Base-by-base conservation (phyloP, 768 basidiomycete species). In the Zangia roseola region DNA sequence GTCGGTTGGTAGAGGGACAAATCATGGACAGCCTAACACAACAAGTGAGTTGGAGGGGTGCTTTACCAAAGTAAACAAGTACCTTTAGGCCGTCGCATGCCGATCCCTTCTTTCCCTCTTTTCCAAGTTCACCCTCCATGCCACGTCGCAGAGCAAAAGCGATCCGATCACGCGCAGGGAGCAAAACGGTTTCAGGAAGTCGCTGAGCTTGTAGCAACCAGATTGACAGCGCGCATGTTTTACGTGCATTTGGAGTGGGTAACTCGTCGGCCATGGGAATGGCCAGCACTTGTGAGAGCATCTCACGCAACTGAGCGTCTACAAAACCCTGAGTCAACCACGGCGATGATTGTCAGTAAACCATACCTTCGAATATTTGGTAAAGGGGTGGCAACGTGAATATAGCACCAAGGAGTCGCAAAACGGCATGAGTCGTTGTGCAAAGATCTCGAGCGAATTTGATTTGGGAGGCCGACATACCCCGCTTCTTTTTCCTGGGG, bases 31-130 rank as follows among this genome's bases (percentile, higher is more conserved):
- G 88, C 88, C 88, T 90, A 46, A 10, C 37, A 38, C n/a, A 12
- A 43, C 10, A n/a, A 44, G 40, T 59, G 26, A 55, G 63, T 34
- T 6, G 51, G 42, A 25, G 40, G 44, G 38, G 24, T 37, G 14
- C 47, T 37, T 23, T 23, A 35, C 47, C 40, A 53, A 45, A 53
- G 21, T 28, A 31, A 35, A 36, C 16, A 62, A 68, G 56, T 61
- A 85, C 90, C 78, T 84, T 88, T 39, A 91, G 74, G 19, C 86
- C 88, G 64, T 93, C 90, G 28, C 78, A 85, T 2, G 75, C 78
- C 5, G 90, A 82, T 0, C 91, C 91, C 59, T 90, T 91, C 73
- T 92, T 92, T 10, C 91, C 91, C 64, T 93, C 91, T 62, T 88
- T 89, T 6, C 91, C 91, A 13, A 92, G 78, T 53, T 91, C 86